Evolutionary conservation across 345 rosid species (phyloP), one percentile per base, ranked within the genome.

Genomic region (Sonneratia alba): DNA sequence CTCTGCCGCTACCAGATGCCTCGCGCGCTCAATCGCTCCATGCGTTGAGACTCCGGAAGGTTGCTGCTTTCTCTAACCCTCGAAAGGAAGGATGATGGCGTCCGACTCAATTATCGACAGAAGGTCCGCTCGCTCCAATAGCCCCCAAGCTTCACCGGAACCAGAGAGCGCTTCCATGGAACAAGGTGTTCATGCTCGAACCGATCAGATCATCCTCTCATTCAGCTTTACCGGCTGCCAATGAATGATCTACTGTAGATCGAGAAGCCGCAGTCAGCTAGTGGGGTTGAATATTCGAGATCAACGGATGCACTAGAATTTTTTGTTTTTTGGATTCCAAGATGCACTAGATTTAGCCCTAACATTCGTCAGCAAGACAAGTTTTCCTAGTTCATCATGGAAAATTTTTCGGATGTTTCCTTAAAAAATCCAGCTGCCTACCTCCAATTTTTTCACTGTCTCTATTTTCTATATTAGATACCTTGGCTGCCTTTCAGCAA

Each of bases 41-140:
- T 8, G 7, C 43, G 9, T 40, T 40, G 43, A 40, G 9, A 40
- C 9, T 40, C 7, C 43, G 32, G 32, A 27, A 27, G 32, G 32
- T 27, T 27, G 32, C 32, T 27, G 32, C 32, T 27, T 27, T 27
- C 32, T 27, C 32, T 27, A 27, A 27, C 32, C 32, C 32, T 27
- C 32, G 1, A 27, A 27, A 27, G 32, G 32, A 92, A 4, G 85
- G 77, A 73, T 94, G 95, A 72, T 92, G 94, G 67, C 92, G 90
- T 62, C 88, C 96, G 43, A 88, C 96, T 82, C 90, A 96, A 79
- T 82, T 76, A 34, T 90, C 90, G n/a, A 90, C 91, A 3, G 32
- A 27, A 27, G 32, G 32, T 27, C 32, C 32, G 32, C 92, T 89
- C 37, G 89, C 87, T 16, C 94, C 94, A 77, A 89, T 78, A 27